phyloP scores from a whole-genome alignment of 352 stramenopile genomes.

The Globisporangium paroecandrum region DNA sequence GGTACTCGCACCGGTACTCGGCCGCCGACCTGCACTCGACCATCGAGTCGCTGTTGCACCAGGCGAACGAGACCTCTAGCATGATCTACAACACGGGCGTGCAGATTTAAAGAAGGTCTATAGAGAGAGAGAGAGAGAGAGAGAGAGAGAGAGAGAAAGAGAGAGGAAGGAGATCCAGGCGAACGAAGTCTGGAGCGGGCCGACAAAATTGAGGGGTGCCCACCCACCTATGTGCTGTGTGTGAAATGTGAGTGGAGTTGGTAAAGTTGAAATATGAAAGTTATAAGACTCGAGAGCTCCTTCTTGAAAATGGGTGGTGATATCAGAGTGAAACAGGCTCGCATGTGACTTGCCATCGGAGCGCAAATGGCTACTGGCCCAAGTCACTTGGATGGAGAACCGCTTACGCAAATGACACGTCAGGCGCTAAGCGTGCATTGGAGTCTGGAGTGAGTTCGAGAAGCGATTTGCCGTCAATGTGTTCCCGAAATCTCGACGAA shows the following conservation, averaged over 20 bases:
- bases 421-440: no score
- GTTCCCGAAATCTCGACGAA: no score
- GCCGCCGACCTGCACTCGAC: constrained; percentile 62
- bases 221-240: background rate
- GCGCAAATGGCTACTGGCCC: background rate
- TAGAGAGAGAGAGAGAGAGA: background rate
- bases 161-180: background rate
- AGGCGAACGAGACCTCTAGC: constrained; percentile 64
- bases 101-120: constrained; percentile 9
- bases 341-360: background rate
- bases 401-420: no score
- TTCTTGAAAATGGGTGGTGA: background rate
- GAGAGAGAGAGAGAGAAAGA: background rate
- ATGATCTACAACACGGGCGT: constrained; percentile 31
- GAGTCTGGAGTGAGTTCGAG: no score
- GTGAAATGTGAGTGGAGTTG: background rate
- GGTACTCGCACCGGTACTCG: constrained; percentile 47
- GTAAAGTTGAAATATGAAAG: constrained; percentile 5
- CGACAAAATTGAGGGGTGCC: background rate
- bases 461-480: no score
- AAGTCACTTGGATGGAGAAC: background rate
- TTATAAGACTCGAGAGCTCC: background rate
- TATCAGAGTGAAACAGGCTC: background rate
- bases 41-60: constrained; percentile 69
- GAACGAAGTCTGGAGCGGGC: background rate